Evolutionary conservation across 345 rosid species (phyloP), one percentile per base, ranked within the genome.

Genomic region (Cardamine resedifolia): DNA sequence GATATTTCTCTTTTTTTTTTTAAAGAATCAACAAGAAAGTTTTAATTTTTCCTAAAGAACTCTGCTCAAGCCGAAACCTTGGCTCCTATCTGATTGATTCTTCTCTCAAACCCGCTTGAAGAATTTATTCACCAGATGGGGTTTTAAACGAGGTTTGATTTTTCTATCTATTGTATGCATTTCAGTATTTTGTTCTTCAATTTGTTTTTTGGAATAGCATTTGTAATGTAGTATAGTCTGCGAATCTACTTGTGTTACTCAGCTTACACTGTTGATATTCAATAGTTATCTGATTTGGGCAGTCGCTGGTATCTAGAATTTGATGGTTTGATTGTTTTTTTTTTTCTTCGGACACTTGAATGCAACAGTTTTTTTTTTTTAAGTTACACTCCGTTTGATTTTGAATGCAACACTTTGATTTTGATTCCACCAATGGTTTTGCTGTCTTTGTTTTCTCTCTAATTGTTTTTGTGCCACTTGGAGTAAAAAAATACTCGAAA

Each of bases 341-440:
- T 36, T 1, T 3, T 38, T 11, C 6, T 30, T 7, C 1, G 19
- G 48, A 59, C 30, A 60, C 7, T 2, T 52, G 57, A 60, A 58
- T 52, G 58, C 31, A 75, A 75, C 73, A 67, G 78, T 67, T 64
- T 50, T 59, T 58, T 59, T 60, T 66, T 64, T 58, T 60, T 58
- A 67, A 72, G 68, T 60, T 59, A 51, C 28, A 59, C 68, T 41
- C 73, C 16, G 78, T 66, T 74, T 48, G 43, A 38, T 30, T 69
- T 45, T 69, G 15, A 38, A 12, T 38, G 15, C 14, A 38, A 38
- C 43, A 38, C 0, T 33, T 33, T 33, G 38, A 10, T 9, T 33
- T 34, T 9, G 51, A 49, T 47, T 51, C 64, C 19, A 18, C 59
- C 24, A 64, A 41, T 55, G 41, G 61, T 61, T 39, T 50, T 53